A percentile compares a stretch with the other conserved stretches of the same genome.
Evolutionary conservation across 116 monocot genomes (phyloP).

Genomic region (Papilionanthe hybrid): DNA sequence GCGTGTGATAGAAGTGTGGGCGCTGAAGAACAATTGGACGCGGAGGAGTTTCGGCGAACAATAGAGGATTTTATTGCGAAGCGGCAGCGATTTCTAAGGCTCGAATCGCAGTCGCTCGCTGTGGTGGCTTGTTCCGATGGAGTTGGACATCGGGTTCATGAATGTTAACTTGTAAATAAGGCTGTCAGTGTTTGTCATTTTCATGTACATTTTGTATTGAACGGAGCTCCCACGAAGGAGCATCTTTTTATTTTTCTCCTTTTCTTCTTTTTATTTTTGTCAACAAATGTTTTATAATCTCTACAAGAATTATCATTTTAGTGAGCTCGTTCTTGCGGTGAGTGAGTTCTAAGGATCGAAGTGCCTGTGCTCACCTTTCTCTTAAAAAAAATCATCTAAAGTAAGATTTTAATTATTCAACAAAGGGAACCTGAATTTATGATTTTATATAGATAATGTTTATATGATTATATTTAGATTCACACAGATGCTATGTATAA

Average conservation of each 20-base stretch:
- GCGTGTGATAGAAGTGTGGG: neutral
- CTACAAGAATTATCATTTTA: too few species aligned
- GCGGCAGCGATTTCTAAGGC: slow-evolving; percentile 38
- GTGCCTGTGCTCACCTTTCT: too few species aligned
- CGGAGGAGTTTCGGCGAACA: slow-evolving; percentile 34
- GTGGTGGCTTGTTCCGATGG: neutral
- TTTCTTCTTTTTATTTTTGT: too few species aligned
- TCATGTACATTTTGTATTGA: neutral
- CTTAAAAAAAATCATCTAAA: too few species aligned
- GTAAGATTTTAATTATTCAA: too few species aligned
- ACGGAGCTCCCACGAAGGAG: neutral
- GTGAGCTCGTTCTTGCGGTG: too few species aligned
- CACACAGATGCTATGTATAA: too few species aligned
- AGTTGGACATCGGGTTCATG: neutral
- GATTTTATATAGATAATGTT: too few species aligned
- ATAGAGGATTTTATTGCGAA: slow-evolving; percentile 51
- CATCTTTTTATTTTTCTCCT: neutral
- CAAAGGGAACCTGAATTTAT: too few species aligned
- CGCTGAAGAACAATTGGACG: slow-evolving; percentile 14
- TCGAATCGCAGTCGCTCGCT: slow-evolving; percentile 32
- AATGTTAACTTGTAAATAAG: neutral
- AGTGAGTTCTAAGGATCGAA: too few species aligned
- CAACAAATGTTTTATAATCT: too few species aligned
- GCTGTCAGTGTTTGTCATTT: neutral
- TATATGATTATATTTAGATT: too few species aligned